A percentile compares a stretch with the other conserved stretches of the same genome.
These are phyloP conservation scores for Porcisia deanei DNA, from an alignment of 208 protist genomes.

Conservation along the genomic window DNA sequence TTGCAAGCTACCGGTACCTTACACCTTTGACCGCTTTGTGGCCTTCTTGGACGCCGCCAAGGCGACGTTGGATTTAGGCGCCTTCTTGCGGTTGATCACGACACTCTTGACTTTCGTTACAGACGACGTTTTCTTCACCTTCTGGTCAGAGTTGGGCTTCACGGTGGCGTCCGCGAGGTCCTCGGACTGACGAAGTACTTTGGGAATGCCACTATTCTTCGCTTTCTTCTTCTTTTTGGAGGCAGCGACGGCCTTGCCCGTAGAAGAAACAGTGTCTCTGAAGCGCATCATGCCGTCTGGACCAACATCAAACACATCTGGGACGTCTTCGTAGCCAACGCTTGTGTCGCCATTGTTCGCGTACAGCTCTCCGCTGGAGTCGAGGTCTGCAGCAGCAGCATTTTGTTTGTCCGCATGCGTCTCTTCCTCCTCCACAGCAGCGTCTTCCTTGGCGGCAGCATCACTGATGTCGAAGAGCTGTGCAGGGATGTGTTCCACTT, in stretches of 20 bases:
- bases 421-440: constrained; percentile 7
- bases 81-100: constrained; percentile 1
- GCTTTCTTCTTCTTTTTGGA: constrained; percentile 10
- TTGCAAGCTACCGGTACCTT: neutral
- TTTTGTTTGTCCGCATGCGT: constrained; percentile 10
- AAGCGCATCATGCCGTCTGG: constrained; percentile 27
- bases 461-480: constrained; percentile 66
- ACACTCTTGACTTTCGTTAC: constrained; percentile 20
- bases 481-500: constrained; percentile 79
- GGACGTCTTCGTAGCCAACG: constrained; percentile 7
- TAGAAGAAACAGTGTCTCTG: constrained; percentile 8
- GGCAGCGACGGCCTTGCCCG: neutral
- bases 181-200: constrained; percentile 41
- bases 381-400: neutral
- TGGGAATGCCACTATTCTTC: constrained; percentile 21
- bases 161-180: constrained; percentile 1
- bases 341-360: constrained; percentile 21
- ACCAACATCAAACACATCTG: constrained; percentile 20
- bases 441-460: constrained; percentile 29
- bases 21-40: constrained; percentile 2
- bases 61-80: neutral
- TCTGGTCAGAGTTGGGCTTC: constrained; percentile 6
- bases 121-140: constrained; percentile 17
- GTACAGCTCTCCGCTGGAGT: constrained; percentile 16
- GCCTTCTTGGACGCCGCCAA: neutral